Evolutionary conservation across 139 green algal species (phyloP), one percentile per base, ranked within the genome.

Genomic region (Chlorella sp.): DNA sequence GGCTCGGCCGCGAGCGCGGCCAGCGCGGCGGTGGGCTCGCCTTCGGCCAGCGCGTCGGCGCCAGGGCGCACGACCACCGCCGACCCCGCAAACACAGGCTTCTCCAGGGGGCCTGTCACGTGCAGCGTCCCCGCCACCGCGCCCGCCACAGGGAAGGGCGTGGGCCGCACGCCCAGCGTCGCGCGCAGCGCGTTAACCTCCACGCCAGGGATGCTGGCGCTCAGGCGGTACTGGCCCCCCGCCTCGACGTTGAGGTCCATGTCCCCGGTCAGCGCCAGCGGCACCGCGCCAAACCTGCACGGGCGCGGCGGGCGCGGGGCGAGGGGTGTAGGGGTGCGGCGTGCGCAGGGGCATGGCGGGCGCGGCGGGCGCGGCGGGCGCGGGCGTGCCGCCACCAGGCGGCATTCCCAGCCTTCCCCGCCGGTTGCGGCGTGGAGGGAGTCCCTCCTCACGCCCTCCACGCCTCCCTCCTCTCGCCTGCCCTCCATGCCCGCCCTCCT

Each of bases 121-220:
- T 98, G 92, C 74, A 99, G 76, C 71, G 91, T 84, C 17, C 95
- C 95, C 21, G 87, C 67, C 51, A 98, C 42, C 17, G 87, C 87
- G 11, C 94, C 95, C 14, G 91, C 90, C 0, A 96, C 42, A 0
- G 90, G 82, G 61, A 91, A 80, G 9, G 94, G 94, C 17, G 90
- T 71, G 1, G 94, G 94, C 33, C 91, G 80, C 55, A 94, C 84
- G 12, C 88, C 93, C 59, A 97, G 84, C 5, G 89, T 95, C 35
- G 89, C 92, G 14, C 96, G 86, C 80, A 97, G 83, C n/a, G 82
- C 84, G 74, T 98, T 98, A 0, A 93, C 73, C 80, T 98, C 95
- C 74, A 97, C 94, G 0, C 69, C 63, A 12, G 82, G 62, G 41
- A 96, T 86, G 45, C 79, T 72, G 4, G 87, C 91, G 21, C 76